Evolutionary conservation across 73 alveolate genomes (phyloP).

Genomic region (Tetrahymena elliotti): DNA sequence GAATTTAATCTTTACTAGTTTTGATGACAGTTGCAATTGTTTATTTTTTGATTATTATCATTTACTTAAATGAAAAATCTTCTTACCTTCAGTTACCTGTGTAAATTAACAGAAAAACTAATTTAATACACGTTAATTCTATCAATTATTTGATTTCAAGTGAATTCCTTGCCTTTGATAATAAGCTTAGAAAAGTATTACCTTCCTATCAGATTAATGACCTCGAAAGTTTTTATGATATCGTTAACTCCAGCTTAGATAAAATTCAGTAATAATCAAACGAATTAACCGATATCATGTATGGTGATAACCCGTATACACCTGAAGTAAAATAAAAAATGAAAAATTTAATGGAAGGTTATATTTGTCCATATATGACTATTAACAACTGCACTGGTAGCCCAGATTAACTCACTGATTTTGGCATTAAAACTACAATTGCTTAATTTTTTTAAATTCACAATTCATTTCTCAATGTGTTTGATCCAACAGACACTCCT

Average conservation of each 20-base stretch:
- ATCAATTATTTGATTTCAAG: neutral
- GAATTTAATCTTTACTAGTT: neutral
- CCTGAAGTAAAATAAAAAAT: neutral
- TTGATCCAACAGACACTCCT: neutral
- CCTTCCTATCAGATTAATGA: neutral
- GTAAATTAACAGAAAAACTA: neutral
- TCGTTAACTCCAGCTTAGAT: neutral
- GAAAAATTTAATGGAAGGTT: neutral
- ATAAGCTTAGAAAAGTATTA: neutral
- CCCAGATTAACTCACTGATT: neutral
- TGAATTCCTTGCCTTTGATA: neutral
- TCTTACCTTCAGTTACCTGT: neutral
- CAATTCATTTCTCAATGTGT: neutral
- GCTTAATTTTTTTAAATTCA: neutral
- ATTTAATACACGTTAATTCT: neutral
- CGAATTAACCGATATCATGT: neutral
- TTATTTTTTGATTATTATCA: neutral
- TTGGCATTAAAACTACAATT: neutral
- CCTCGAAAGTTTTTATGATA: neutral
- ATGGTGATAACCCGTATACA: neutral
- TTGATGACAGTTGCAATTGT: neutral
- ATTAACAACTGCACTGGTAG: neutral
- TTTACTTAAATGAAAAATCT: neutral
- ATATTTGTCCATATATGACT: neutral
- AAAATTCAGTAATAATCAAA: neutral